Conservation (phyloP, 805 yeast genomes). For the Yarrowia porcina region DNA sequence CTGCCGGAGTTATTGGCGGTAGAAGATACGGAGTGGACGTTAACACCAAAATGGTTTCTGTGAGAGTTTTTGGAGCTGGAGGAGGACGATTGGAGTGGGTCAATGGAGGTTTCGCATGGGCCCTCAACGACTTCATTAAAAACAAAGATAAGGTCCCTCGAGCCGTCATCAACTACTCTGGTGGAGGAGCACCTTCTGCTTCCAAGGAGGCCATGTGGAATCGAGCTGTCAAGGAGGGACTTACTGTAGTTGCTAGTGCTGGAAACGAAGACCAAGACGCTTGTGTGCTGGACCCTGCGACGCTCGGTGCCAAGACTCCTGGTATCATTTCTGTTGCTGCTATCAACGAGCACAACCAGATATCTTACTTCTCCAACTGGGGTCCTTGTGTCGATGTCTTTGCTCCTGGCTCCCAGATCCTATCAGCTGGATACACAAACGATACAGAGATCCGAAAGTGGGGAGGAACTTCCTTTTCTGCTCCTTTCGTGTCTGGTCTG, state of each 20-base stretch:
- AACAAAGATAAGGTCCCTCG: neutral
- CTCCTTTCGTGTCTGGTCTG: neutral
- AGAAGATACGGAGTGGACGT: neutral
- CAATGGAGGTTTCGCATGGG: neutral
- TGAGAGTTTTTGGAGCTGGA: neutral
- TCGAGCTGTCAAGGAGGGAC: neutral
- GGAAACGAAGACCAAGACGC: neutral
- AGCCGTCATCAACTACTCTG: neutral
- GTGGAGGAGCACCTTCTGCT: neutral
- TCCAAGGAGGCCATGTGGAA: neutral
- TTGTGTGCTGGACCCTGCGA: neutral
- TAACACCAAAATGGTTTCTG: neutral
- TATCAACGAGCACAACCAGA: neutral
- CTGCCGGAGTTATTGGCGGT: neutral
- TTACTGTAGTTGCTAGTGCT: neutral
- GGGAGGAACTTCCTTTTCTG: neutral
- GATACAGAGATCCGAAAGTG: neutral
- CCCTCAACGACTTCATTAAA: neutral
- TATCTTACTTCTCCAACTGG: neutral
- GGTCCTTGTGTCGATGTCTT: neutral
- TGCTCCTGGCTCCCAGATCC: neutral
- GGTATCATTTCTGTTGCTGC: neutral
- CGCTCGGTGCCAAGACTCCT: neutral
- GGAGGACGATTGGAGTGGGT: neutral
- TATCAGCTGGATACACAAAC: neutral